Conservation (phyloP, 2,329 filamentous ascomycete species). For the Fusarium dlaminii region DNA sequence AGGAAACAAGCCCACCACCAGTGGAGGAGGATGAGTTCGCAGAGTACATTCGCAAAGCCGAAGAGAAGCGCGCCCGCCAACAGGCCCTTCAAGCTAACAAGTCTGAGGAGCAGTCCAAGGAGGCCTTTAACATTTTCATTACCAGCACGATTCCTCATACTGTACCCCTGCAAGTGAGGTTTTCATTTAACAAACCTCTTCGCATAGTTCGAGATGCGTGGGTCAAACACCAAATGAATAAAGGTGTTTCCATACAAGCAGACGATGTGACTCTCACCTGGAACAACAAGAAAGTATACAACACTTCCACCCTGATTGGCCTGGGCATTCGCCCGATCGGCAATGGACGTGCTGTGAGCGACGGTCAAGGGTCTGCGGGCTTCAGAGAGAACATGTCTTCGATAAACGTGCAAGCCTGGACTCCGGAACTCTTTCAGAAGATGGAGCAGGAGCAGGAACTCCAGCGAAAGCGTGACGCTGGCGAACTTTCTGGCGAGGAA, state of each 20-base stretch:
- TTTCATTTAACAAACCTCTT: conserved; percentile 74
- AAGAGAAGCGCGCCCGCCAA: conserved; percentile 44
- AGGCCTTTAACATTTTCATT: conserved; percentile 55
- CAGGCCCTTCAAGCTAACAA: conserved; percentile 31
- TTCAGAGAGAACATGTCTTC: conserved; percentile 78
- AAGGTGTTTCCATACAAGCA: conserved; percentile 45
- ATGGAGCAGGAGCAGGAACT: conserved; percentile 61
- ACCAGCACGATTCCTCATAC: conserved; percentile 71
- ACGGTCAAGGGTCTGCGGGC: conserved; percentile 51
- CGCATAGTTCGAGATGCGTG: conserved; percentile 74
- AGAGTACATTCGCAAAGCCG: conserved; percentile 57
- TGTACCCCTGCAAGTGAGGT: conserved; percentile 61
- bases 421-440: conserved; percentile 66
- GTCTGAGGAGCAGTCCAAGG: conserved; percentile 31
- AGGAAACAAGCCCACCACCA: conserved; percentile 8
- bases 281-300: conserved; percentile 76
- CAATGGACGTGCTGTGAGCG: conserved; percentile 54
- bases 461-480: conserved; percentile 54
- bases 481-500: conserved; percentile 51
- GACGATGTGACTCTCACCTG: conserved; percentile 80
- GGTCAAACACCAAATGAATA: conserved; percentile 68
- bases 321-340: conserved; percentile 66
- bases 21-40: conserved; percentile 54
- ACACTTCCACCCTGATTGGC: conserved; percentile 76
- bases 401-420: conserved; percentile 83